These are phyloP conservation scores for Nematocida major DNA, from an alignment of 371 early-diverging fungal genomes.

Conservation along the genomic window DNA sequence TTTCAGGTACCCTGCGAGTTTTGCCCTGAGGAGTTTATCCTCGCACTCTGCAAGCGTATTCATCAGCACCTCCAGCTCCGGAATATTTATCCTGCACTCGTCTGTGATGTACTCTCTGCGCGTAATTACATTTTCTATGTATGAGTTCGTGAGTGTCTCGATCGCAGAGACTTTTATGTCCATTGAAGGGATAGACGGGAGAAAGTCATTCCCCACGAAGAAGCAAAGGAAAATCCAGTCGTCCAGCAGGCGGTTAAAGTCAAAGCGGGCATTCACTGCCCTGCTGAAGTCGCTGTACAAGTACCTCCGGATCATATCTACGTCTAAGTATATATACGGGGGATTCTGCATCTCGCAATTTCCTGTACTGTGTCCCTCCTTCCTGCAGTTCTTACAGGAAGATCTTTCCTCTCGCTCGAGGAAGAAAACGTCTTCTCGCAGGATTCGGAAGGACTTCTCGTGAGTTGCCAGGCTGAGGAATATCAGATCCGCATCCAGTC, in stretches of 20 bases:
- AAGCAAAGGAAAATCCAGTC: constrained; percentile 97
- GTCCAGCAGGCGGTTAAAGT: constrained; percentile 82
- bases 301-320: constrained; percentile 47
- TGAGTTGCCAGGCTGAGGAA: constrained; percentile 95
- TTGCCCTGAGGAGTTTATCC: constrained; percentile 35
- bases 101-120: constrained; percentile 55
- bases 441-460: constrained; percentile 84
- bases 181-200: constrained; percentile 90
- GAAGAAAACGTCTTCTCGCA: constrained; percentile 88
- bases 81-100: constrained; percentile 49
- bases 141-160: constrained; percentile 66
- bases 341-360: constrained; percentile 67
- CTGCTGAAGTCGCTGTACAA: constrained; percentile 44
- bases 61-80: constrained; percentile 52
- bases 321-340: constrained; percentile 55
- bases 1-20: constrained; percentile 42
- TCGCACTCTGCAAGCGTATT: constrained; percentile 47
- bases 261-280: constrained; percentile 67
- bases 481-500: constrained; percentile 96
- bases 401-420: constrained; percentile 67
- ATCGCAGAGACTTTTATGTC: constrained; percentile 93
- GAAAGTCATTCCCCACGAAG: constrained; percentile 98
- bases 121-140: constrained; percentile 34
- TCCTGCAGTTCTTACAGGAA: constrained; percentile 74
- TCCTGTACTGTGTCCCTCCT: constrained; percentile 72